Evolutionary conservation across 2,329 filamentous ascomycete species (phyloP), one percentile per base, ranked within the genome.

Genomic region (Hypoxylon sp.): DNA sequence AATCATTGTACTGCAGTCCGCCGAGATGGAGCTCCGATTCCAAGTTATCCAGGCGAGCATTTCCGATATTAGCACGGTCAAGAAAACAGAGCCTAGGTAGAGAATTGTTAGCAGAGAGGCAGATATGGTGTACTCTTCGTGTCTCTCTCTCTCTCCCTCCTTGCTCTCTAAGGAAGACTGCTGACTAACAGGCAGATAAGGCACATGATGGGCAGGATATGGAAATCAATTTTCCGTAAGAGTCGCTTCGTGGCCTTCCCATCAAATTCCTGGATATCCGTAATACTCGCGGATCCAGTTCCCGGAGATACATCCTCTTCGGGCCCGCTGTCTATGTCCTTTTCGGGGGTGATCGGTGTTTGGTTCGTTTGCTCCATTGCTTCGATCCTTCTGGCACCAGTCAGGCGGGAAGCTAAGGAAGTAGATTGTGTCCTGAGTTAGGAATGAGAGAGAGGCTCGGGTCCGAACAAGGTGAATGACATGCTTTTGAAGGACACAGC

Each of bases 201-300:
- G 3, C 87, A 84, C 68, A 90, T 84, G 76, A 89, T 86, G 0
- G 88, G 88, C 49, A 90, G 85, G 22, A 90, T 82, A 73, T 84
- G 80, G 80, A 83, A 79, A 76, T 89, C 85, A 70, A 87, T 80
- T 77, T 86, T 86, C 72, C 85, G 80, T 40, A 89, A 74, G 0
- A 89, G 82, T 61, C 79, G 81, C 70, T 82, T 86, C n/a, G 83
- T 88, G 14, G 79, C 79, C 27, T 74, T 73, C 37, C 54, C 56
- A 65, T 81, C 78, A n/a, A 76, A 81, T 46, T 74, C 70, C 17
- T 56, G 66, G 13, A 31, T 5, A 40, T 72, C 68, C 4, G 51
- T 25, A n/a, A 58, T 37, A 10, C 37, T 27, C 14, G 46, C 13
- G 20, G 63, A 60, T 14, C 30, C 49, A 42, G 53, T 54, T 35